Conservation (phyloP, 2,329 filamentous ascomycete species). For the Hortaea sp. region DNA sequence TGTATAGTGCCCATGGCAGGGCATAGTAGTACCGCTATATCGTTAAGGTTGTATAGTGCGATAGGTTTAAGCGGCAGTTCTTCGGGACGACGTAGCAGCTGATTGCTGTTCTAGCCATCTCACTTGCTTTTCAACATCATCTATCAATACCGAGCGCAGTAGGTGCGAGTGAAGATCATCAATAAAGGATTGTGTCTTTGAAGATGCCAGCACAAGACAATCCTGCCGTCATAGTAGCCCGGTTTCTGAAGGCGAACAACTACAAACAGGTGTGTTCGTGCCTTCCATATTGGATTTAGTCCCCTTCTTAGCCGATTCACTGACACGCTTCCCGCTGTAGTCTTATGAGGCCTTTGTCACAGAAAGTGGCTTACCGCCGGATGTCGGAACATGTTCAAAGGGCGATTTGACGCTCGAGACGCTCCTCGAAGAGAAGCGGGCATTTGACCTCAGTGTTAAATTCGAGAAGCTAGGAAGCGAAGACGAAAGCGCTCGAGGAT, state of each 20-base stretch:
- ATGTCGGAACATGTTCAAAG: slow-evolving; percentile 36
- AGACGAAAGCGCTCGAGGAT: slow-evolving; percentile 20
- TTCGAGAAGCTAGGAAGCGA: slow-evolving; percentile 46
- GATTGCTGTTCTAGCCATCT: too few relatives aligned
- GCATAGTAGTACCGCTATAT: too few relatives aligned
- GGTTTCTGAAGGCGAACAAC: slow-evolving; percentile 28
- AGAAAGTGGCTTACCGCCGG: slow-evolving; percentile 44
- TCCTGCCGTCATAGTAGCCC: slow-evolving; percentile 26
- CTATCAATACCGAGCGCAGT: too few relatives aligned
- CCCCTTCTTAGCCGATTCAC: background rate
- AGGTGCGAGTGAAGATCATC: too few relatives aligned
- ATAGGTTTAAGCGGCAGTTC: too few relatives aligned
- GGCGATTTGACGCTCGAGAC: slow-evolving; percentile 47
- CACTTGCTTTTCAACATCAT: too few relatives aligned
- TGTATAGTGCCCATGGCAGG: too few relatives aligned
- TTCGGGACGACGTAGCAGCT: too few relatives aligned
- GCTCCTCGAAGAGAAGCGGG: slow-evolving; percentile 51
- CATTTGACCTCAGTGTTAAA: slow-evolving; percentile 44
- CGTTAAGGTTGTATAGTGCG: too few relatives aligned
- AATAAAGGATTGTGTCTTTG: too few relatives aligned
- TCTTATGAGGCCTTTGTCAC: slow-evolving; percentile 48
- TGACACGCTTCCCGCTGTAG: slow-evolving; percentile 21
- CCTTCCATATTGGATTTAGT: background rate
- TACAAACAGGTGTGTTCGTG: slow-evolving; percentile 24
- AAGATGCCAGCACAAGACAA: slow-evolving; percentile 26